Base-by-base conservation (phyloP, 768 basidiomycete genomes). In the Lactifluus rugatus region DNA sequence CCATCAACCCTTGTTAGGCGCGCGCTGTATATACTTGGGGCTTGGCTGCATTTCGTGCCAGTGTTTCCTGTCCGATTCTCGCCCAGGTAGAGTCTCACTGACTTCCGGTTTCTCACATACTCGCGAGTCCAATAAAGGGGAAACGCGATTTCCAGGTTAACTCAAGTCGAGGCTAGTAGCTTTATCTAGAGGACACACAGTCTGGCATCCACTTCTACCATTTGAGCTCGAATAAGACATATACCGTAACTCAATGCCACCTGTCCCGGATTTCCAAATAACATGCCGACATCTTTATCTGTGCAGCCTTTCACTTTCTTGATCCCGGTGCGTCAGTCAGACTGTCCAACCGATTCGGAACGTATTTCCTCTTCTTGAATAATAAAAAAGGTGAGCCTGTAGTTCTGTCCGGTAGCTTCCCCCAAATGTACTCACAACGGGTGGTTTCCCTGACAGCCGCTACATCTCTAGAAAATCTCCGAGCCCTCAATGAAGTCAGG, bases 401-500 rank as follows among this genome's bases (percentile, higher is more conserved):
- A 16, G 16, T 41, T 48, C n/a, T 49, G 19, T 61, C 31, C n/a
- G 13, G 28, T 49, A 25, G 32, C 48, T 23, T n/a, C 37, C 48
- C 56, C 36, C 62, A 66, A 60, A 64, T 58, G 59, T 50, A 51
- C 42, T 19, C 54, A 25, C 62, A 65, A n/a, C 62, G 60, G 39
- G 68, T 76, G 60, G 71, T 81, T 54, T 68, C 73, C 42, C 72
- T 81, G 53, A 67, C 73, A 47, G 70, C 74, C 9, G 78, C 79
- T 16, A 75, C 72, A 17, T 73, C 76, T 46, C 67, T 72, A 5
- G 80, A 82, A 52, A 72, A 78, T 58, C 72, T 76, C 31, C 74
- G 73, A 44, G 79, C 80, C 8, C 68, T 82, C 56, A 72, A 77
- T 39, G 80, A 82, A 64, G 81, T 81, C 51, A 77, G 74, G 62